Base-by-base conservation (phyloP, 257 asterid species). In the Leptodermis oblonga region DNA sequence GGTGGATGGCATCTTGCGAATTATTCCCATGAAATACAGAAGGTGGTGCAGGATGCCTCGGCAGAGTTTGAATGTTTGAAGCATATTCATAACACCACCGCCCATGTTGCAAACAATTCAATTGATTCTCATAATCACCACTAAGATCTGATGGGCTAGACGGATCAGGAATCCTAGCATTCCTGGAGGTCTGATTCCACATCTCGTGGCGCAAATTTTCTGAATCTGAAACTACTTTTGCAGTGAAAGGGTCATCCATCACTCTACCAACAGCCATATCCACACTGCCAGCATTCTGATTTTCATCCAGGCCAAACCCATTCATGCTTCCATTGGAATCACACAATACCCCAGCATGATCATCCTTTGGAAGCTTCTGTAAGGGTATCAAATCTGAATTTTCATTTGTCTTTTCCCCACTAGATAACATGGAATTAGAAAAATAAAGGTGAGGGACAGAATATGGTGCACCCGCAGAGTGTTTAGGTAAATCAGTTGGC, bases 81-180 rank as follows among this genome's bases (percentile, higher is more conserved):
- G 81, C 67, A 42, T 67, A 25, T 48, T 81, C 89, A 51, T 65
- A 77, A 74, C 77, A 85, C 81, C 70, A 65, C 69, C 77, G 74
- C 23, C 89, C 89, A 64, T 78, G 80, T 14, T 74, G 80, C 71
- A 90, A 76, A 78, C 73, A 74, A n/a, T 41, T 72, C 18, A 80
- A 46, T 65, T 84, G 82, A 76, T 67, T 70, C 0, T 77, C 90
- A 54, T 74, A 88, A 76, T 90, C 92, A 55, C 97, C 97, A 18
- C 77, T 74, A 45, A 90, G 98, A 77, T 85, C 92, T 20, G 78
- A 71, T 39, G 79, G 67, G 71, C 70, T 79, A 49, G 33, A 56
- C 62, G 82, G 45, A 64, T 80, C 85, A 1, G 76, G 62, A 54
- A 46, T 69, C 73, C 30, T 80, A 34, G 71, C 71, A 78, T 72